phyloP scores from a whole-genome alignment of 805 yeast species.

The Myxozyma geophila region DNA sequence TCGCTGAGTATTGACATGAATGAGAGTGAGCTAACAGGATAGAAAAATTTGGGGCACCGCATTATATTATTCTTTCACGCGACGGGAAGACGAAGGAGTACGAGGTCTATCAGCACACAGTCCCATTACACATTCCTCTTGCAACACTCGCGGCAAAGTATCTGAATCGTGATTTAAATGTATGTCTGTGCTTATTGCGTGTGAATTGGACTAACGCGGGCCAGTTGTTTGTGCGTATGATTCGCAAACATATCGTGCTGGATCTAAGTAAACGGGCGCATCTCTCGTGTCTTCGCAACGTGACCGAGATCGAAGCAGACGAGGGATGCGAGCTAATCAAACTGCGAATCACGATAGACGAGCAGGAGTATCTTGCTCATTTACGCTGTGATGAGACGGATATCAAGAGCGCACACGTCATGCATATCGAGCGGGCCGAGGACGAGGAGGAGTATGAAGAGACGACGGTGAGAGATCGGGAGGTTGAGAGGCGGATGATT shows the following conservation, averaged over 20 bases:
- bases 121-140: constrained; percentile 31
- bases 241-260: constrained; percentile 22
- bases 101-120: constrained; percentile 28
- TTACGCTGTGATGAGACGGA: constrained; percentile 21
- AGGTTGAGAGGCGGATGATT: constrained; percentile 17
- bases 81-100: constrained; percentile 8
- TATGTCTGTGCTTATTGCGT: not conserved
- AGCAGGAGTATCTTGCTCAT: constrained; percentile 9
- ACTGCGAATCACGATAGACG: constrained; percentile 14
- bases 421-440: constrained; percentile 4
- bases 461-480: constrained; percentile 10
- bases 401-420: constrained; percentile 25
- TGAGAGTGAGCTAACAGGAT: not conserved
- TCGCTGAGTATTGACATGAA: not conserved
- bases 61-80: constrained; percentile 22
- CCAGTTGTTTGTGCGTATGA: constrained; percentile 21
- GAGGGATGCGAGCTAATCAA: constrained; percentile 30
- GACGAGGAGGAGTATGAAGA: constrained; percentile 5
- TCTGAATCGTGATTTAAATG: constrained; percentile 21
- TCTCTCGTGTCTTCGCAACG: constrained; percentile 21
- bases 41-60: constrained; percentile 32
- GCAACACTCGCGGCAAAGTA: constrained; percentile 14
- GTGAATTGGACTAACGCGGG: not conserved
- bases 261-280: constrained; percentile 25
- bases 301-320: constrained; percentile 32